Percentiles rank a stretch among this genome's conserved stretches.
Evolutionary conservation across 257 asterid species (phyloP).

Genomic region (Solanum peruvianum): DNA sequence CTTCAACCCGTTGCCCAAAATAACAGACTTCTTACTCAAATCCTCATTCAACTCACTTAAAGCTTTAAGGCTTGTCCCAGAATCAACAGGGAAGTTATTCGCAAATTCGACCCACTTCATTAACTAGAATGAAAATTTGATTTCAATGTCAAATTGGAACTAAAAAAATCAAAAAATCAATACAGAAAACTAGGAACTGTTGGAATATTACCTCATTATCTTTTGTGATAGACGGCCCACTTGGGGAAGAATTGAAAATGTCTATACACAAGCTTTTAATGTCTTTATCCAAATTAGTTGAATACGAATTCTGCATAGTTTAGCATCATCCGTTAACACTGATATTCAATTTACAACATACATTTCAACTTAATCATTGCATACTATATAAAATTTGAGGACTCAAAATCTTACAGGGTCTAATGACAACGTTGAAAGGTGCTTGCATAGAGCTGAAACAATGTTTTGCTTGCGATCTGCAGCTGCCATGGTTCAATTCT

Average conservation of each 20-base stretch:
- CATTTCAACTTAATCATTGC: neutral
- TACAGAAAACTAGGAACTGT: neutral
- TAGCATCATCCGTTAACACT: neutral
- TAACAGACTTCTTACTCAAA: slow-evolving; percentile 52
- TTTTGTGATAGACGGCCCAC: slow-evolving; percentile 17
- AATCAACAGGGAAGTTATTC: slow-evolving; percentile 27
- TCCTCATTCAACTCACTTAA: slow-evolving; percentile 58
- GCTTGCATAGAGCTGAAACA: slow-evolving; percentile 46
- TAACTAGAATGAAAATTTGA: slow-evolving; percentile 38
- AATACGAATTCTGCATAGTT: slow-evolving; percentile 28
- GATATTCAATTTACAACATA: neutral
- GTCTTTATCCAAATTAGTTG: slow-evolving; percentile 26
- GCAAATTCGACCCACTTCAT: slow-evolving; percentile 44
- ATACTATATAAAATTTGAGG: neutral
- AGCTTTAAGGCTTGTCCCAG: slow-evolving; percentile 16
- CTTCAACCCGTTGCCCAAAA: slow-evolving; percentile 44
- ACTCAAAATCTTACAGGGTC: slow-evolving; percentile 30
- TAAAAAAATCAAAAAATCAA: neutral
- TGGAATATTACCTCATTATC: slow-evolving; percentile 36
- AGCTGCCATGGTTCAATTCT: slow-evolving; percentile 32
- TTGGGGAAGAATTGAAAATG: slow-evolving; percentile 30
- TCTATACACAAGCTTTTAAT: slow-evolving; percentile 31
- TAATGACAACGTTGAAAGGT: slow-evolving; percentile 29
- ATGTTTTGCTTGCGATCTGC: slow-evolving; percentile 20
- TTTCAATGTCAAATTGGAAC: neutral